Percentiles rank a stretch among this genome's conserved stretches.
Conservation (phyloP, 176 grass and related monocot species). For the Lolium multiflorum region DNA sequence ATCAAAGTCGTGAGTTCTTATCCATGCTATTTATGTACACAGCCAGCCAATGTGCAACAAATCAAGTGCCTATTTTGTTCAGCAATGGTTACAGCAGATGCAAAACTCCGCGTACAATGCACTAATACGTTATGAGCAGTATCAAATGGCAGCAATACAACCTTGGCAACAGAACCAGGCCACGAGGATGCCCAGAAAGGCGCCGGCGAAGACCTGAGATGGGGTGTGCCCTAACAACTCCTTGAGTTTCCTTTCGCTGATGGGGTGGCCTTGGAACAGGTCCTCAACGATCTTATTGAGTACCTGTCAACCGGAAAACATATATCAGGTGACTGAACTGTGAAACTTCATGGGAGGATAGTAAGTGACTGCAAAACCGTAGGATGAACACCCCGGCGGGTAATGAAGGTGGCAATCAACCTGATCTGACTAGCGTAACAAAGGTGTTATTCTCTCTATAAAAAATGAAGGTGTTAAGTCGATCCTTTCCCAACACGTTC, state of each 20-base stretch:
- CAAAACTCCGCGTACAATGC: conserved; percentile 17
- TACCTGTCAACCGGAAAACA: conserved; percentile 50
- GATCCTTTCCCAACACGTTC: too few relatives aligned
- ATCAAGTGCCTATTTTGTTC: neutral
- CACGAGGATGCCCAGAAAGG: conserved; percentile 77
- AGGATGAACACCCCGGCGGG: too few relatives aligned
- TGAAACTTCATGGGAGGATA: neutral
- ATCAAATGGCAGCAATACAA: conserved; percentile 62
- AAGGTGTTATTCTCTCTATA: too few relatives aligned
- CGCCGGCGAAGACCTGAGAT: conserved; percentile 92
- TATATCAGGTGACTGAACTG: neutral
- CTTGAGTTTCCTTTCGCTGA: conserved; percentile 95
- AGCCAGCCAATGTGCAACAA: neutral
- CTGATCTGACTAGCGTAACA: too few relatives aligned
- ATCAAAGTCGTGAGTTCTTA: neutral
- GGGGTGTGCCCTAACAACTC: conserved; percentile 92
- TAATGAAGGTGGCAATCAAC: too few relatives aligned
- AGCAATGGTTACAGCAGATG: conserved; percentile 25
- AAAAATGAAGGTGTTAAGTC: too few relatives aligned
- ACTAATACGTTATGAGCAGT: neutral
- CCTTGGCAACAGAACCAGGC: conserved; percentile 90
- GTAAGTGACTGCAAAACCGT: too few relatives aligned
- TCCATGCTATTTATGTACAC: conserved; percentile 41
- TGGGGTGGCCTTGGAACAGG: conserved; percentile 96
- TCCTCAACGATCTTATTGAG: conserved; percentile 98